Conservation (phyloP, 2,329 filamentous ascomycete species). For the Pseudogymnoascus sp. region DNA sequence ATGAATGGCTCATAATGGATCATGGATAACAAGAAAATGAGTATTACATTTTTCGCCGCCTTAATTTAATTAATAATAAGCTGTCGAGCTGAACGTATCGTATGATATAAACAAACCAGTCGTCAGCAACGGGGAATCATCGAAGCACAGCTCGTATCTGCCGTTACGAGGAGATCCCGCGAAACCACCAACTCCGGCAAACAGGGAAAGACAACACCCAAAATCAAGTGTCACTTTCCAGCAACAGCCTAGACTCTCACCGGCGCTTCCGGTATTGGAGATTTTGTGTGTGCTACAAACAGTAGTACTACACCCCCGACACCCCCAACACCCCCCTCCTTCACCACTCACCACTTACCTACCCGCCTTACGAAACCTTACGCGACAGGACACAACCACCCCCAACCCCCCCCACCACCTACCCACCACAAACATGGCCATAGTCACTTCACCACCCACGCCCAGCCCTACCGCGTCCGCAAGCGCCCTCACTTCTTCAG, state of each 20-base stretch:
- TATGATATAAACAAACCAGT: background rate
- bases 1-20: constrained; percentile 18
- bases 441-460: background rate
- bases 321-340: too few relatives aligned
- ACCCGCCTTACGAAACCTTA: background rate
- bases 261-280: background rate
- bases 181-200: background rate
- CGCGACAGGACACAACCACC: background rate
- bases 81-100: background rate
- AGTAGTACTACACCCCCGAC: background rate
- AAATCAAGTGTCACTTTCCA: background rate
- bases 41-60: background rate
- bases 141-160: constrained; percentile 2
- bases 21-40: constrained; percentile 6
- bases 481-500: constrained; percentile 7
- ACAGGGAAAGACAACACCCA: background rate
- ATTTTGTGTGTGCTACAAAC: background rate
- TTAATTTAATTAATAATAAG: constrained; percentile 1
- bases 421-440: constrained; percentile 1
- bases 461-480: constrained; percentile 3
- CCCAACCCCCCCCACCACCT: background rate
- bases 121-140: background rate
- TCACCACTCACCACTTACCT: background rate
- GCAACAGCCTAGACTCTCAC: background rate
- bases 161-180: background rate